Conservation (phyloP, 1,284 basidiomycete genomes). For the Pyrrhoderma lamaoense region DNA sequence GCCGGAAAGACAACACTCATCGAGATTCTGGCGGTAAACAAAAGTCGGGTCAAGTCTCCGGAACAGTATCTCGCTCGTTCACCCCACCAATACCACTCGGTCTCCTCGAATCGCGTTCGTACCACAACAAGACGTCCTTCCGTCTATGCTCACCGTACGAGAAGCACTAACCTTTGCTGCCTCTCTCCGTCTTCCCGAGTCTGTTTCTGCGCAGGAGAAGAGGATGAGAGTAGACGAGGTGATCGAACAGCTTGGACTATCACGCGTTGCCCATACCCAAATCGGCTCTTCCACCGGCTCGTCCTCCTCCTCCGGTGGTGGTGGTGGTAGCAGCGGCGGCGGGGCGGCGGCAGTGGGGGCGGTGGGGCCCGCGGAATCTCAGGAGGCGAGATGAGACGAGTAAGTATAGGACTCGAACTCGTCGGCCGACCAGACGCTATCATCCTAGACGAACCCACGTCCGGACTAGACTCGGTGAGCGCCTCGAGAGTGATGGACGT, state of each 20-base stretch:
- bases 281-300: too few relatives aligned
- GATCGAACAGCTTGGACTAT: slow-evolving; percentile 70
- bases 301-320: too few relatives aligned
- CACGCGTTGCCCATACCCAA: slow-evolving; percentile 58
- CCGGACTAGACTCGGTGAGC: slow-evolving; percentile 80
- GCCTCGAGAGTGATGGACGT: slow-evolving; percentile 74
- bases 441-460: slow-evolving; percentile 79
- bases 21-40: slow-evolving; percentile 72
- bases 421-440: slow-evolving; percentile 76
- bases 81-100: slow-evolving; percentile 22
- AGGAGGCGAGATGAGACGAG: slow-evolving; percentile 79
- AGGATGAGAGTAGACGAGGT: slow-evolving; percentile 60
- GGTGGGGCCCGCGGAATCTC: slow-evolving; percentile 75
- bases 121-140: slow-evolving; percentile 79
- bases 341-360: too few relatives aligned
- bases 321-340: too few relatives aligned
- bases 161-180: slow-evolving; percentile 84
- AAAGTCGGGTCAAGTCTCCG: slow-evolving; percentile 65
- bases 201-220: slow-evolving; percentile 60
- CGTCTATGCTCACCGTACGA: slow-evolving; percentile 70
- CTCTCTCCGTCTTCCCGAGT: slow-evolving; percentile 75
- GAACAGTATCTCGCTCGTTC: slow-evolving; percentile 53
- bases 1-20: slow-evolving; percentile 83
- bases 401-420: slow-evolving; percentile 79
- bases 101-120: slow-evolving; percentile 69